phyloP scores from a whole-genome alignment of 225 moss, liverwort and hornwort genomes.

The Marchantia polymorpha region DNA sequence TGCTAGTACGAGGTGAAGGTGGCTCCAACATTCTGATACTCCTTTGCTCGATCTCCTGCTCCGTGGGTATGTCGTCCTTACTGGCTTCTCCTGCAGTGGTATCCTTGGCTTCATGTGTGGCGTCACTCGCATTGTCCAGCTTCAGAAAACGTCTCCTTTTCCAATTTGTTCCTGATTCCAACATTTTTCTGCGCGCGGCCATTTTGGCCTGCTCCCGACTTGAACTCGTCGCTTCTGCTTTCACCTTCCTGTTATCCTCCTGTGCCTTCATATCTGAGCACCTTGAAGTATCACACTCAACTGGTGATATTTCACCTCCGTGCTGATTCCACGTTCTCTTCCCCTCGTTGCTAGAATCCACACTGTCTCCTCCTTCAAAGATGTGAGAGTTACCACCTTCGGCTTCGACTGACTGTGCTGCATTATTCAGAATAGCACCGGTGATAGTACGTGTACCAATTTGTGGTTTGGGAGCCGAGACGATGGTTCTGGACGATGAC shows the following conservation, averaged over 20 bases:
- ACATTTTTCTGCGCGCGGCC: background rate
- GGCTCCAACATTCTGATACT: background rate
- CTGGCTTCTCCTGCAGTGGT: background rate
- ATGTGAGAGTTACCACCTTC: too few relatives aligned
- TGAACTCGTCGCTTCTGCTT: background rate
- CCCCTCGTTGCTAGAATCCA: background rate
- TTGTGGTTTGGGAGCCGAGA: background rate
- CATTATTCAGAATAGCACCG: too few relatives aligned
- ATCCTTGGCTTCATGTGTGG: background rate
- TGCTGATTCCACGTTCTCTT: background rate
- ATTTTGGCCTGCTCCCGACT: background rate
- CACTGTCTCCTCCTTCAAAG: background rate
- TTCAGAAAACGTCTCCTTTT: background rate
- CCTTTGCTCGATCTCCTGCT: too few relatives aligned
- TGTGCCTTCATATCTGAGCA: background rate
- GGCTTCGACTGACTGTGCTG: too few relatives aligned
- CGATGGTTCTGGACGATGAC: background rate
- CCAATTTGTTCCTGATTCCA: background rate
- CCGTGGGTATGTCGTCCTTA: background rate
- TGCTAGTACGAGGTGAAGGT: background rate
- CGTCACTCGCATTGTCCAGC: background rate
- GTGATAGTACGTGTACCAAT: background rate
- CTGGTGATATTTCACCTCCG: background rate
- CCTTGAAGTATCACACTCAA: background rate
- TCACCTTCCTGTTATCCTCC: background rate